These are phyloP conservation scores for Spergularia marina DNA, from an alignment of 148 eudicot genomes.

Conservation along the genomic window DNA sequence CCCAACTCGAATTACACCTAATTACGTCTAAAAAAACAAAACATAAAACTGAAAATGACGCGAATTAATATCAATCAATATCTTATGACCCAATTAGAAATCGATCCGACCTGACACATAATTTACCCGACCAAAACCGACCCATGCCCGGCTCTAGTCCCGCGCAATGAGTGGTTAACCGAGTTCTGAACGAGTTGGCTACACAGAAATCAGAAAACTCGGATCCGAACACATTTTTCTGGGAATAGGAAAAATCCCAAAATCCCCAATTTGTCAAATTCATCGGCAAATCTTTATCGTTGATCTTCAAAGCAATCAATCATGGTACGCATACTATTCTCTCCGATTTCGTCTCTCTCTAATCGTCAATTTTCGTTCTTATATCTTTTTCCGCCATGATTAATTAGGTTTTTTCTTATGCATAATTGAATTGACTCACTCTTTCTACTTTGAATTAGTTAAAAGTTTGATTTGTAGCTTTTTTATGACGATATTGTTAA, in stretches of 20 bases:
- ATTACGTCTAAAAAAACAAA: too few species aligned
- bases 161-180: too few species aligned
- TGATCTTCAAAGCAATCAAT: not conserved
- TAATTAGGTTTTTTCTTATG: slow-evolving; percentile 7
- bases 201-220: too few species aligned
- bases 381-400: not conserved
- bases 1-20: too few species aligned
- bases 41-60: too few species aligned
- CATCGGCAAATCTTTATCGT: not conserved
- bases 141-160: too few species aligned
- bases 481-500: not conserved
- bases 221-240: too few species aligned
- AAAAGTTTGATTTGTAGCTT: not conserved
- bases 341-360: not conserved
- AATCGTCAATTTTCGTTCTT: not conserved
- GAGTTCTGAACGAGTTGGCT: too few species aligned
- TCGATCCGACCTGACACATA: too few species aligned
- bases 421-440: not conserved
- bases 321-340: slow-evolving; percentile 4
- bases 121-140: too few species aligned
- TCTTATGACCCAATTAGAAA: too few species aligned
- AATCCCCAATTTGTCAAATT: not conserved
- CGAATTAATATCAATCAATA: too few species aligned
- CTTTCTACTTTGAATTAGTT: not conserved
- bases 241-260: not conserved